Evolutionary conservation across 495 filamentous ascomycete species (phyloP).

Genomic region (Aspergillus sparsus): DNA sequence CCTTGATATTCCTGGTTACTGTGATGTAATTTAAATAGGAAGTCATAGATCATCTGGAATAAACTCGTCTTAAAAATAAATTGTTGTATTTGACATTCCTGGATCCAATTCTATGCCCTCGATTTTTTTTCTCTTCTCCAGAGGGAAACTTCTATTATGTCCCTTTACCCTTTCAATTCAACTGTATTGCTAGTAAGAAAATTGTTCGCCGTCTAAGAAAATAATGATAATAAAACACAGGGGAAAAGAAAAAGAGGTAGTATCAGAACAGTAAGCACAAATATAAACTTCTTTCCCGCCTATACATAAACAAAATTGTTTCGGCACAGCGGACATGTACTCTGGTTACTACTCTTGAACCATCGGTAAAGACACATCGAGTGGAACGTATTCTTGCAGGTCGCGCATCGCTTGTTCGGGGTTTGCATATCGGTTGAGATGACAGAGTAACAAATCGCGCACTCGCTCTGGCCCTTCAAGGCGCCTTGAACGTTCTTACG

Average conservation of each 20-base stretch:
- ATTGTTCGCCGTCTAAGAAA: too few species aligned
- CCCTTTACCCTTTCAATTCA: too few species aligned
- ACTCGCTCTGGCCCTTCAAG: constrained; percentile 91
- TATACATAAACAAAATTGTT: constrained; percentile 61
- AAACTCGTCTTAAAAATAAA: too few species aligned
- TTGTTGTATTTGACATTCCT: too few species aligned
- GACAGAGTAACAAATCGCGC: constrained; percentile 95
- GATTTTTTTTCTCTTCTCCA: too few species aligned
- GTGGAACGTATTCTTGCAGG: constrained; percentile 95
- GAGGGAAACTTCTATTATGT: too few species aligned
- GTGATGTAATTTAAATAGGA: too few species aligned
- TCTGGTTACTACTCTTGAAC: constrained; percentile 91
- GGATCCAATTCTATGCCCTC: too few species aligned
- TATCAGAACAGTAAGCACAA: too few species aligned
- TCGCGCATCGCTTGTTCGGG: constrained; percentile 86
- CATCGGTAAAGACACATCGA: constrained; percentile 86
- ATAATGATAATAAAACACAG: background rate
- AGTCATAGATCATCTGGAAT: too few species aligned
- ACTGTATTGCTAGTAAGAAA: too few species aligned
- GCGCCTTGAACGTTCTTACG: constrained; percentile 79
- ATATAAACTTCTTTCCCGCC: constrained; percentile 24
- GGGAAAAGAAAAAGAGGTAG: background rate
- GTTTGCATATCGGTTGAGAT: constrained; percentile 82
- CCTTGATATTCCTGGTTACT: too few species aligned
- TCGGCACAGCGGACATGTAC: constrained; percentile 85